phyloP scores from a whole-genome alignment of 139 green algal genomes.

The Chlorella ohadii region DNA sequence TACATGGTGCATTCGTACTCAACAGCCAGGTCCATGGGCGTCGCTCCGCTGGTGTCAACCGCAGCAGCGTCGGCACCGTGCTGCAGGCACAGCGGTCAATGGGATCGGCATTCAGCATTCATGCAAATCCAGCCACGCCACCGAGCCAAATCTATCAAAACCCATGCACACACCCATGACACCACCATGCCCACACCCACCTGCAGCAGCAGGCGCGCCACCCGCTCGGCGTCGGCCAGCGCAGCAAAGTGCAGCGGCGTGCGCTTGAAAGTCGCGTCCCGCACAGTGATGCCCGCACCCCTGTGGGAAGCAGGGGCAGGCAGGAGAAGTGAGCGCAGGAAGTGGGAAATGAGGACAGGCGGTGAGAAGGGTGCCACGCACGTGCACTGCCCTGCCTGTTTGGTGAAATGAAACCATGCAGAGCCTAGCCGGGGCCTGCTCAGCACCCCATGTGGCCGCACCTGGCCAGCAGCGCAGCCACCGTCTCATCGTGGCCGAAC shows the following conservation, averaged over 20 bases:
- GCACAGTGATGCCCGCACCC: background rate
- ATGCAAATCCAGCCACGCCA: too few relatives aligned
- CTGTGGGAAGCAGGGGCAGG: background rate
- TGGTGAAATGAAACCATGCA: too few relatives aligned
- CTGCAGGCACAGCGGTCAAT: background rate
- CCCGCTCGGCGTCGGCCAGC: background rate
- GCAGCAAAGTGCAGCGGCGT: constrained; percentile 27
- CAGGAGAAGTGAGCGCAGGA: background rate
- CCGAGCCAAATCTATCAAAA: too few relatives aligned
- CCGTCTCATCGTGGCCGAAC: constrained; percentile 6
- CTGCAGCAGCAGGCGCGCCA: constrained; percentile 3
- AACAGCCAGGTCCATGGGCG: constrained; percentile 23
- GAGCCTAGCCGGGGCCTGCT: too few relatives aligned
- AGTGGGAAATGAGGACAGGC: too few relatives aligned
- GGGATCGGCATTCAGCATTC: too few relatives aligned
- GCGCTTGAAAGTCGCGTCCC: constrained; percentile 4
- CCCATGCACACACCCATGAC: too few relatives aligned
- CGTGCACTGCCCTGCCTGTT: too few relatives aligned
- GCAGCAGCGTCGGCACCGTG: background rate
- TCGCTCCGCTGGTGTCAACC: background rate
- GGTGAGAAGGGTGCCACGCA: too few relatives aligned
- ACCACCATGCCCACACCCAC: too few relatives aligned
- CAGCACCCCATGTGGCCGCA: background rate
- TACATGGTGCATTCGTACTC: constrained; percentile 14
- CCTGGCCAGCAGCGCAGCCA: constrained; percentile 11